These are phyloP conservation scores for Komagataella phaffii DNA, from an alignment of 805 yeast species.

Conservation along the genomic window DNA sequence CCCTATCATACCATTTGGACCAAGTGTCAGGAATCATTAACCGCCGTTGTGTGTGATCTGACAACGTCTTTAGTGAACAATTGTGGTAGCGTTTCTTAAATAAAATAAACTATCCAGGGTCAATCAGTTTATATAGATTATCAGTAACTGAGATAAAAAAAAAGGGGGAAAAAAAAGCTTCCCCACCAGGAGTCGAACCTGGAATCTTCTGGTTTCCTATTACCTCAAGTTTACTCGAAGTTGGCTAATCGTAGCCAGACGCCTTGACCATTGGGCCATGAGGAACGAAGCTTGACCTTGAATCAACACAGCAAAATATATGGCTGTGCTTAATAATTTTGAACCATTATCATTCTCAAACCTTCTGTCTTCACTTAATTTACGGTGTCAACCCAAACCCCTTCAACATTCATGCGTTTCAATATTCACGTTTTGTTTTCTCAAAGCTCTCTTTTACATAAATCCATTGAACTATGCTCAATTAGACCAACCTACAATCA, in stretches of 20 bases:
- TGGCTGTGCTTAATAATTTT: too few species aligned
- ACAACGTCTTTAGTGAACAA: not conserved
- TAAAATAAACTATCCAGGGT: not conserved
- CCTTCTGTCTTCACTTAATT: too few species aligned
- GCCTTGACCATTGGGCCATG: slow-evolving; percentile 71
- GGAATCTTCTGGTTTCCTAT: slow-evolving; percentile 28
- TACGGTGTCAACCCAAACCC: too few species aligned
- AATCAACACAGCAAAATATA: not conserved
- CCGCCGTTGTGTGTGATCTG: not conserved
- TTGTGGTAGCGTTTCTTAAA: not conserved
- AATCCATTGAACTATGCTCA: too few species aligned
- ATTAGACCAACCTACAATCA: too few species aligned
- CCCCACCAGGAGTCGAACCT: slow-evolving; percentile 46
- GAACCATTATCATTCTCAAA: too few species aligned
- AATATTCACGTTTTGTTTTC: too few species aligned
- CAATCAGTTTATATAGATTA: not conserved
- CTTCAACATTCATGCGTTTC: too few species aligned
- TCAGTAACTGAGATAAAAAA: not conserved
- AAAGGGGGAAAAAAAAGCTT: slow-evolving; percentile 13
- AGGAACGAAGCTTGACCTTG: slow-evolving; percentile 25
- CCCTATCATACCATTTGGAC: not conserved
- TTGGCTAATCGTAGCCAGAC: slow-evolving; percentile 44
- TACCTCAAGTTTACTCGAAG: not conserved
- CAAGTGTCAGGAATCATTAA: not conserved
- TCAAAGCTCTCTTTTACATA: too few species aligned